Percentiles rank a stretch among this genome's conserved stretches.
These are phyloP conservation scores for Phyllosticta capitalensis DNA, from an alignment of 2,329 filamentous ascomycete species.

Conservation along the genomic window DNA sequence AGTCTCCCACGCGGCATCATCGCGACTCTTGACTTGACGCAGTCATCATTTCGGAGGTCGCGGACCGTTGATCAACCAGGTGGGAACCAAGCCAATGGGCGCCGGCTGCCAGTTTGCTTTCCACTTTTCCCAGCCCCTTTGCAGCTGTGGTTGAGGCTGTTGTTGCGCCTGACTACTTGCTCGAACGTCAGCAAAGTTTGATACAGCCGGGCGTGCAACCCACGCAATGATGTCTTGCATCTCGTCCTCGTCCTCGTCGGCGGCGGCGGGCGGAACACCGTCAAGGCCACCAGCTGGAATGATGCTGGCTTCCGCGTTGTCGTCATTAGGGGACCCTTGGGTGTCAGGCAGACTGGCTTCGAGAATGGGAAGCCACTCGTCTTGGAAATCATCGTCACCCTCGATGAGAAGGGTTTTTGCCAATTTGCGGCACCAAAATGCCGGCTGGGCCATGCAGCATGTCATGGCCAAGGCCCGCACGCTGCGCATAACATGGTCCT, in stretches of 20 bases:
- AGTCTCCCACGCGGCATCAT: not conserved
- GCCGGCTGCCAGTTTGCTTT: conserved; percentile 23
- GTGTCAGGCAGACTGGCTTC: conserved; percentile 19
- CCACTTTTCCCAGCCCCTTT: conserved; percentile 22
- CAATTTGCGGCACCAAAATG: conserved; percentile 28
- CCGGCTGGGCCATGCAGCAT: conserved; percentile 25
- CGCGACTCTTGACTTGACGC: not conserved
- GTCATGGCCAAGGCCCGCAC: conserved; percentile 7
- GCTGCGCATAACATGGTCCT: conserved; percentile 9
- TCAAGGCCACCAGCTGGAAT: not conserved
- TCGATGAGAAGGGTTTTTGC: conserved; percentile 23
- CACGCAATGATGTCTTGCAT: conserved; percentile 7
- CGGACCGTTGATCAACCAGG: not conserved
- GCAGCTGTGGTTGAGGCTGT: conserved; percentile 1
- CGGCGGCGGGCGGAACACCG: not conserved
- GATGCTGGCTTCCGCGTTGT: not conserved
- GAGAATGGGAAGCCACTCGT: conserved; percentile 25
- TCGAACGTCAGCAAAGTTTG: conserved; percentile 7
- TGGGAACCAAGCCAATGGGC: conserved; percentile 23
- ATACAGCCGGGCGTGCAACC: conserved; percentile 11
- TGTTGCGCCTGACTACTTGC: not conserved
- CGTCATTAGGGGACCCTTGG: not conserved
- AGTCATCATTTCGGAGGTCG: not conserved
- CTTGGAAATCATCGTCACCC: conserved; percentile 15
- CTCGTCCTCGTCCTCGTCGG: conserved; percentile 6